phyloP scores from a whole-genome alignment of 2,329 filamentous ascomycete genomes.

The Aspergillus sclerotialis region DNA sequence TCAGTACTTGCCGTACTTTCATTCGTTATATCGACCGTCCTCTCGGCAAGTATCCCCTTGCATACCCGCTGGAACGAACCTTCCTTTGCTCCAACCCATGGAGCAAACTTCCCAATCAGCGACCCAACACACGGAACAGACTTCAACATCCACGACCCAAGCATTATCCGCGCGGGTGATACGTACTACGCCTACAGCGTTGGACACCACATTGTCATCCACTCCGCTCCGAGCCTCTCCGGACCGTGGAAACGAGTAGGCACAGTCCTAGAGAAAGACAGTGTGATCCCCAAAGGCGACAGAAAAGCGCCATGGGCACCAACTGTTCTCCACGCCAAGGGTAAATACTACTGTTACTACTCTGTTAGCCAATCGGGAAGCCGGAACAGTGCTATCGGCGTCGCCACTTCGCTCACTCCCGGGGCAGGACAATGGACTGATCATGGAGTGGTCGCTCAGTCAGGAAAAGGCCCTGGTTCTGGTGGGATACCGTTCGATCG shows the following conservation, averaged over 20 bases:
- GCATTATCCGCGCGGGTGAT: slow-evolving; percentile 18
- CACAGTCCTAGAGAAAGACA: slow-evolving; percentile 21
- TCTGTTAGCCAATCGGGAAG: slow-evolving; percentile 55
- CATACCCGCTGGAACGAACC: neutral
- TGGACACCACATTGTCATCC: slow-evolving; percentile 23
- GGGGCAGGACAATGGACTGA: slow-evolving; percentile 29
- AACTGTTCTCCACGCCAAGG: slow-evolving; percentile 50
- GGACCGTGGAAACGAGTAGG: slow-evolving; percentile 26
- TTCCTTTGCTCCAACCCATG: slow-evolving; percentile 4
- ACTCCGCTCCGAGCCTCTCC: slow-evolving; percentile 19
- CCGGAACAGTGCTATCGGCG: slow-evolving; percentile 57
- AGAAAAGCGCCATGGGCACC: slow-evolving; percentile 47
- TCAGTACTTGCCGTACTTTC: neutral
- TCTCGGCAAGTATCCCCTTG: neutral
- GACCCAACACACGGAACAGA: slow-evolving; percentile 18
- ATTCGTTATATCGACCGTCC: neutral
- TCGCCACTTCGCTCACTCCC: slow-evolving; percentile 42
- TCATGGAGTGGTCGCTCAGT: slow-evolving; percentile 29
- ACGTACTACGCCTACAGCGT: slow-evolving; percentile 28
- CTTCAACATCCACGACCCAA: slow-evolving; percentile 26
- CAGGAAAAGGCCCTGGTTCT: slow-evolving; percentile 22
- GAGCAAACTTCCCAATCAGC: slow-evolving; percentile 19
- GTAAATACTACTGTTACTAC: slow-evolving; percentile 60
- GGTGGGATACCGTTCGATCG: slow-evolving; percentile 27
- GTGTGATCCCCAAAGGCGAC: slow-evolving; percentile 27